Evolutionary conservation across 495 filamentous ascomycete species (phyloP).

Genomic region (Parathielavia appendiculata): DNA sequence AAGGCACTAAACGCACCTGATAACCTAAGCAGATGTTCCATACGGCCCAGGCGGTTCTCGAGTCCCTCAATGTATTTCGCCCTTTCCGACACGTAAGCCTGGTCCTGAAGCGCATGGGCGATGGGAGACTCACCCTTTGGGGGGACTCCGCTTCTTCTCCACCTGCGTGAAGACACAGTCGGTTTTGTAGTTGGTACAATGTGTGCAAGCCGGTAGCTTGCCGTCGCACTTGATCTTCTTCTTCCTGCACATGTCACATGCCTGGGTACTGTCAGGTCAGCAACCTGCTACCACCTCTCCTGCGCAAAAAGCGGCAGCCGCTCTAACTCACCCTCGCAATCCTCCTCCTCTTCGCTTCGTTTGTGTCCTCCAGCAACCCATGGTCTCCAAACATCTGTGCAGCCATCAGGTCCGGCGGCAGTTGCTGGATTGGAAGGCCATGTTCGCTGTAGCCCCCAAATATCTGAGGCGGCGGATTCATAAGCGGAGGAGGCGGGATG

Average conservation of each 20-base stretch:
- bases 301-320: background rate
- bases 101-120: background rate
- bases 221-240: slow-evolving; percentile 99
- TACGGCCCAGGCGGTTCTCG: slow-evolving; percentile 87
- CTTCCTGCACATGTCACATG: slow-evolving; percentile 98
- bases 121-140: slow-evolving; percentile 68
- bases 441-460: slow-evolving; percentile 60
- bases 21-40: slow-evolving; percentile 84
- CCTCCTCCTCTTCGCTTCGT: slow-evolving; percentile 84
- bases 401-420: slow-evolving; percentile 50
- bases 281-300: background rate
- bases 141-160: slow-evolving; percentile 96
- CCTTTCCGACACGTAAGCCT: slow-evolving; percentile 40
- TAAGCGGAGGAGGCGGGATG: slow-evolving; percentile 52
- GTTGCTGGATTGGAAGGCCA: slow-evolving; percentile 48
- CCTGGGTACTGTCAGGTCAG: slow-evolving; percentile 47
- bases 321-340: slow-evolving; percentile 72
- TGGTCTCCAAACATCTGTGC: slow-evolving; percentile 60
- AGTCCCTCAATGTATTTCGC: slow-evolving; percentile 98
- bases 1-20: slow-evolving; percentile 51
- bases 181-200: slow-evolving; percentile 97
- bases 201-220: slow-evolving; percentile 88
- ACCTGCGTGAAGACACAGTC: slow-evolving; percentile 97
- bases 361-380: slow-evolving; percentile 58
- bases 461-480: slow-evolving; percentile 64